Percentiles rank a stretch among this genome's conserved stretches.
These are phyloP conservation scores for Melocanna baccifera DNA, from an alignment of 176 grass and related monocot genomes.

Conservation along the genomic window DNA sequence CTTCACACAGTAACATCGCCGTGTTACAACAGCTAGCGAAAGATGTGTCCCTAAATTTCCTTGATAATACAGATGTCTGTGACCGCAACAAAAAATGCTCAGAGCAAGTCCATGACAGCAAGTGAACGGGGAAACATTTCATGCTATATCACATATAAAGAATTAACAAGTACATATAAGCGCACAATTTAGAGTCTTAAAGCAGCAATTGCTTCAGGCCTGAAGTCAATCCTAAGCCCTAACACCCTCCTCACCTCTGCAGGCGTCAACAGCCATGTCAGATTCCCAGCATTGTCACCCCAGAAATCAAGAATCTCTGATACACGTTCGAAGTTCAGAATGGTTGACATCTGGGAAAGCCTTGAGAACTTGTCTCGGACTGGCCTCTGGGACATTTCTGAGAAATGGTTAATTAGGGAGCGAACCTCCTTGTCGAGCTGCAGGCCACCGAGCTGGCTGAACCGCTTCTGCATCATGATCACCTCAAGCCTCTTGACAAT, in stretches of 20 bases:
- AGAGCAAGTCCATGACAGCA: neutral
- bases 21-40: neutral
- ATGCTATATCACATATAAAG: constrained; percentile 25
- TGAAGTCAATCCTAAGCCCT: constrained; percentile 83
- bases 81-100: neutral
- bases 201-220: constrained; percentile 89
- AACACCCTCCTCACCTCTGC: constrained; percentile 84
- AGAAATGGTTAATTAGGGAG: constrained; percentile 89
- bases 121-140: neutral
- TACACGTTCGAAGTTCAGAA: constrained; percentile 87
- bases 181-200: constrained; percentile 56
- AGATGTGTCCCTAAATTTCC: neutral
- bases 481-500: constrained; percentile 94
- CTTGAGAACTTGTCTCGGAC: constrained; percentile 89
- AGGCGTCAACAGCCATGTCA: constrained; percentile 92
- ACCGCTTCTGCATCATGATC: constrained; percentile 98
- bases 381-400: constrained; percentile 82
- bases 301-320: constrained; percentile 97
- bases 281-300: constrained; percentile 92
- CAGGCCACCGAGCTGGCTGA: constrained; percentile 87
- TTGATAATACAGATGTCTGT: neutral
- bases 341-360: constrained; percentile 89
- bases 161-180: constrained; percentile 25
- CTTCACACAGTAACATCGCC: neutral
- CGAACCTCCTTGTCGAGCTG: constrained; percentile 90